Percentiles rank a stretch among this genome's conserved stretches.
Evolutionary conservation across 257 asterid genomes (phyloP).

Genomic region (Jacaranda copaia): DNA sequence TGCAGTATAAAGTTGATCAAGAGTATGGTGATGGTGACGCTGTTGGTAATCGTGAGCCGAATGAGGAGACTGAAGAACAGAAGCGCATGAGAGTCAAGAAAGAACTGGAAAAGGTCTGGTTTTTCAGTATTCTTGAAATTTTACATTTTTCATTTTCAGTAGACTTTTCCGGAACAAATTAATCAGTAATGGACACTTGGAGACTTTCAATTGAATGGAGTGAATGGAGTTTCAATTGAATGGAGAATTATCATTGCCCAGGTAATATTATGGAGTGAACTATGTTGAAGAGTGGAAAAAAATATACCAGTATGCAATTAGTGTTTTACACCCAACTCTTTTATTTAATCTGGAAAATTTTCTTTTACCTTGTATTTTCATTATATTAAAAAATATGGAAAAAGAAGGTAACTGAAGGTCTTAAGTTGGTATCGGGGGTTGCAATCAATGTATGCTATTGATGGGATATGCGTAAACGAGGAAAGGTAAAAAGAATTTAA

Average conservation of each 20-base stretch:
- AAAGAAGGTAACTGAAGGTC: background rate
- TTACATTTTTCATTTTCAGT: background rate
- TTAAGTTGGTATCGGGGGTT: background rate
- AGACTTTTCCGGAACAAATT: too few species aligned
- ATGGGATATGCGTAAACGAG: background rate
- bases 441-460: background rate
- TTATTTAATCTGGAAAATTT: too few species aligned
- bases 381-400: too few species aligned
- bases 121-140: slow-evolving; percentile 3
- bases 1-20: slow-evolving; percentile 68
- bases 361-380: too few species aligned
- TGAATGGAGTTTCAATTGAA: too few species aligned
- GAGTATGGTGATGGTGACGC: slow-evolving; percentile 51
- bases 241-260: too few species aligned
- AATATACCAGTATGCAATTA: too few species aligned
- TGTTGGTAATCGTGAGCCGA: slow-evolving; percentile 34
- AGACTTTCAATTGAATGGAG: background rate
- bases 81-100: slow-evolving; percentile 81
- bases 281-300: too few species aligned
- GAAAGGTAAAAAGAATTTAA: slow-evolving; percentile 1
- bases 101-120: slow-evolving; percentile 80
- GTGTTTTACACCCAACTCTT: too few species aligned
- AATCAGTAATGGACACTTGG: background rate
- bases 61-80: slow-evolving; percentile 78
- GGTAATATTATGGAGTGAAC: too few species aligned